These are phyloP conservation scores for Penicillium sp. DNA, from an alignment of 2,329 filamentous ascomycete genomes.

Conservation along the genomic window DNA sequence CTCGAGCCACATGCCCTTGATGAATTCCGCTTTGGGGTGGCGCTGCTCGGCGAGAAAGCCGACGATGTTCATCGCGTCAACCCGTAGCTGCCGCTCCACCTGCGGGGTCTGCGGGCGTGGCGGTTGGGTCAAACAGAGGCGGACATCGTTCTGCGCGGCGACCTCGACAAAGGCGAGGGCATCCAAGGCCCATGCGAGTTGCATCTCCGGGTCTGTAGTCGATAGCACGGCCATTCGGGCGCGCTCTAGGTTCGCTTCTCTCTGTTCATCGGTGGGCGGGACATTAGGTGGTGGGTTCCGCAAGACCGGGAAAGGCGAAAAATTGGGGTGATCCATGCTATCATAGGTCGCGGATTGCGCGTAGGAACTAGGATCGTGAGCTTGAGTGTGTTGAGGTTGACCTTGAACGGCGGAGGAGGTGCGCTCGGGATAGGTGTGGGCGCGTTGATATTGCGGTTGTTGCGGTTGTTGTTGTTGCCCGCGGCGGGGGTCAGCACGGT, in stretches of 20 bases:
- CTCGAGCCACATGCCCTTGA: constrained; percentile 94
- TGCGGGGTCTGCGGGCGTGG: constrained; percentile 75
- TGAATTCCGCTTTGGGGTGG: constrained; percentile 91
- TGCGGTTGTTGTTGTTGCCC: constrained; percentile 34
- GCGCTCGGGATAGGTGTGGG: constrained; percentile 37
- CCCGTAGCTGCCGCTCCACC: constrained; percentile 81
- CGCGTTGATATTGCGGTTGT: constrained; percentile 30
- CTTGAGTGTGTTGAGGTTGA: constrained; percentile 29
- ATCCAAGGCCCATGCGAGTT: constrained; percentile 95
- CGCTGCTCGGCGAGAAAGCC: constrained; percentile 85
- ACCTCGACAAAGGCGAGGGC: constrained; percentile 86
- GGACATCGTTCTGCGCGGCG: constrained; percentile 71
- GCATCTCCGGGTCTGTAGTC: constrained; percentile 93
- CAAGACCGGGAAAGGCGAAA: constrained; percentile 89
- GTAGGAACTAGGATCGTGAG: constrained; percentile 45
- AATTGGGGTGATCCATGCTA: constrained; percentile 65
- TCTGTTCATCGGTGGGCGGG: constrained; percentile 89
- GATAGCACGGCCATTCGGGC: constrained; percentile 81
- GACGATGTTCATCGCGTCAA: constrained; percentile 90
- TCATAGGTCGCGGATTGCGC: constrained; percentile 53
- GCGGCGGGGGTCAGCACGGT: constrained; percentile 63
- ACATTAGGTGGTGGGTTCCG: constrained; percentile 78
- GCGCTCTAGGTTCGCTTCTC: constrained; percentile 84
- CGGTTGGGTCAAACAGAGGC: constrained; percentile 60
- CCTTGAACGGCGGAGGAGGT: constrained; percentile 37